Conservation (phyloP, 2,329 filamentous ascomycete species). For the Colletotrichum limetticola region DNA sequence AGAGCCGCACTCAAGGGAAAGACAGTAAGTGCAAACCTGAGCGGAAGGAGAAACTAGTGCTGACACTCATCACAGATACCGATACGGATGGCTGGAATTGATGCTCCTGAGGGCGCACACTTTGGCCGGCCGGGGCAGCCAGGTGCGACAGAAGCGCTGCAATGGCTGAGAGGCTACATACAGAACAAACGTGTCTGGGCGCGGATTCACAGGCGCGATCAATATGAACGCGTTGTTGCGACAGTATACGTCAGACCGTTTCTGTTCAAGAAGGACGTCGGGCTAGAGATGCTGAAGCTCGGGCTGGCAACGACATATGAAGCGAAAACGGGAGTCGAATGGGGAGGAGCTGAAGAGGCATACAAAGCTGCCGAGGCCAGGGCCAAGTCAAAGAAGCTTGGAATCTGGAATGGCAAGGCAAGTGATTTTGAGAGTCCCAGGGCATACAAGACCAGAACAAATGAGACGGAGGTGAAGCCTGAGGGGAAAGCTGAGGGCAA, state of each 20-base stretch:
- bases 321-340: conserved; percentile 89
- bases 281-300: conserved; percentile 85
- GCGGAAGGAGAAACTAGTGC: background rate
- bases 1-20: conserved; percentile 77
- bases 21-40: conserved; percentile 68
- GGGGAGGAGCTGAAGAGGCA: conserved; percentile 74
- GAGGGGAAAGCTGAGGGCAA: background rate
- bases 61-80: conserved; percentile 70
- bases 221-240: conserved; percentile 91
- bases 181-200: conserved; percentile 79
- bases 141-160: conserved; percentile 80
- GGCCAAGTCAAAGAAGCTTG: conserved; percentile 72
- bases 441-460: conserved; percentile 79
- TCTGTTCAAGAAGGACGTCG: conserved; percentile 81
- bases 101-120: conserved; percentile 92
- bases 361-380: conserved; percentile 75
- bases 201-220: conserved; percentile 86
- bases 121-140: conserved; percentile 92
- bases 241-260: conserved; percentile 81
- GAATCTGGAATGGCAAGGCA: conserved; percentile 79
- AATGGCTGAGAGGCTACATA: conserved; percentile 82
- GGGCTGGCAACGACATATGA: conserved; percentile 94
- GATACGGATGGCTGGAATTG: conserved; percentile 88
- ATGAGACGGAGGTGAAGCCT: conserved; percentile 33
- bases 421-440: conserved; percentile 82